Conservation (phyloP, 139 green algal species). For the Chlorella sp. region DNA sequence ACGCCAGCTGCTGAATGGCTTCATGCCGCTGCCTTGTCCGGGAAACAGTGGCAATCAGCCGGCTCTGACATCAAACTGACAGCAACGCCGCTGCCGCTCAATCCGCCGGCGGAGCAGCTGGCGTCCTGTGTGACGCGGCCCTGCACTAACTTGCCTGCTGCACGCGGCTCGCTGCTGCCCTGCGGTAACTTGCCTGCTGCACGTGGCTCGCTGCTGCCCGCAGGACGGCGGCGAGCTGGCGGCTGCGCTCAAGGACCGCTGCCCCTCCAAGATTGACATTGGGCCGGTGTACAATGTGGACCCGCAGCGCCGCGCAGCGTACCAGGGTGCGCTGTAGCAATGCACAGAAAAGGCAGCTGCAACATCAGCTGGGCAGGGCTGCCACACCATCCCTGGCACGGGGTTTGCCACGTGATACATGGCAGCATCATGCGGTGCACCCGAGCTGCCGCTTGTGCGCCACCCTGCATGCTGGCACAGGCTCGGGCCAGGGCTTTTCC, state of each 20-base stretch:
- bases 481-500: slow-evolving; percentile 54
- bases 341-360: neutral
- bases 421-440: neutral
- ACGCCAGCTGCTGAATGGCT: too few relatives aligned
- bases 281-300: slow-evolving; percentile 96
- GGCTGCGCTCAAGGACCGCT: slow-evolving; percentile 68
- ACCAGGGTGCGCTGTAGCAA: slow-evolving; percentile 47
- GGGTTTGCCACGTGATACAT: too few relatives aligned
- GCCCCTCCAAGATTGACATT: slow-evolving; percentile 98
- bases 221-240: slow-evolving; percentile 81
- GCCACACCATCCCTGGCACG: too few relatives aligned
- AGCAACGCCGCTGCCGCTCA: too few relatives aligned
- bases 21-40: too few relatives aligned
- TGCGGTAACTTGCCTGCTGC: neutral
- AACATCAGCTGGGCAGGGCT: neutral
- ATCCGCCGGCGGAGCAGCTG: too few relatives aligned
- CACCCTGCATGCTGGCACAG: neutral
- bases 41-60: too few relatives aligned
- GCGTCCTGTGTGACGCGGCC: too few relatives aligned
- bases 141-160: too few relatives aligned
- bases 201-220: too few relatives aligned
- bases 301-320: slow-evolving; percentile 75
- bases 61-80: too few relatives aligned
- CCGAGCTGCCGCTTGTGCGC: neutral
- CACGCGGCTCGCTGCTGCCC: too few relatives aligned